Evolutionary conservation across 768 basidiomycete genomes (phyloP).

Genomic region (Tylopilus balloui): DNA sequence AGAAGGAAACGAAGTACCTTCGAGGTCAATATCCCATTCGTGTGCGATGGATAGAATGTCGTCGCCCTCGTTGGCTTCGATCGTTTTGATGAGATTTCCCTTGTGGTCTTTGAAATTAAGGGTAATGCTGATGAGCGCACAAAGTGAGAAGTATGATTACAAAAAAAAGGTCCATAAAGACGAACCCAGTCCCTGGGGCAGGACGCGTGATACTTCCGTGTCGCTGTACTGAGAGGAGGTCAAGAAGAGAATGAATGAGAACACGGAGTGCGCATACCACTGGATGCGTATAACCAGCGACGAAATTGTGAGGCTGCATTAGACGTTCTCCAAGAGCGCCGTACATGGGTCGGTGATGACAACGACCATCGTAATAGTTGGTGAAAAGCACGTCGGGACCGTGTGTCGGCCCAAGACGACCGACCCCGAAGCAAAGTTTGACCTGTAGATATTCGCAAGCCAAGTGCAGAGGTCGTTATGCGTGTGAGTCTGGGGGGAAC

Average conservation of each 20-base stretch:
- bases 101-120: conserved; percentile 88
- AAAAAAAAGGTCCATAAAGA: neutral
- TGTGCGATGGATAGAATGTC: conserved; percentile 88
- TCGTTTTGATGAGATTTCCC: conserved; percentile 76
- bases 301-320: neutral
- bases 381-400: conserved; percentile 10
- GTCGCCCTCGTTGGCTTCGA: conserved; percentile 93
- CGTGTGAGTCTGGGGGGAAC: conserved; percentile 16
- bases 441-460: conserved; percentile 4
- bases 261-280: conserved; percentile 5
- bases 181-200: conserved; percentile 65
- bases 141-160: neutral
- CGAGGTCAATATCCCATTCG: conserved; percentile 93
- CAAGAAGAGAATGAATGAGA: neutral
- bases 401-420: neutral
- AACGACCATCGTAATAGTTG: conserved; percentile 1
- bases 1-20: conserved; percentile 52
- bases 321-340: neutral
- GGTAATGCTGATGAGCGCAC: conserved; percentile 56
- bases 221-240: conserved; percentile 9
- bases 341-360: neutral
- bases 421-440: neutral
- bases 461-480: conserved; percentile 3
- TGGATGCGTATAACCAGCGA: conserved; percentile 17
- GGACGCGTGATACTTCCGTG: conserved; percentile 62